These are phyloP conservation scores for Primulina eburnea DNA, from an alignment of 257 asterid genomes.

Conservation along the genomic window DNA sequence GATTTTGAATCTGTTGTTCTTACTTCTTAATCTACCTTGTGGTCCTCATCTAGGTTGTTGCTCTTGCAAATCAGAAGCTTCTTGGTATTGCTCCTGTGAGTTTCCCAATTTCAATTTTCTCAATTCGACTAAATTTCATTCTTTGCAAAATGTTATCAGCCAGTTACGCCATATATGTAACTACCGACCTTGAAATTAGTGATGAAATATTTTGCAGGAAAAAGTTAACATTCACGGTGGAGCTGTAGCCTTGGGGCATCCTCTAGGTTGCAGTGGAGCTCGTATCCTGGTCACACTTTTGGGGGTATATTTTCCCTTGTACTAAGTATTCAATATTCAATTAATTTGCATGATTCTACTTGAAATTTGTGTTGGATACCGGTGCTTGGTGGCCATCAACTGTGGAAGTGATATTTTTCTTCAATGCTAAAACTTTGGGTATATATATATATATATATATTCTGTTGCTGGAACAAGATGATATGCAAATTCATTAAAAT, in stretches of 20 bases:
- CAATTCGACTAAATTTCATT: background rate
- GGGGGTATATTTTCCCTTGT: conserved; percentile 58
- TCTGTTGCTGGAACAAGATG: background rate
- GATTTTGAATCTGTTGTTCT: background rate
- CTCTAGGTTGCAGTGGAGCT: conserved; percentile 99
- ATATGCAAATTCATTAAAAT: conserved; percentile 11
- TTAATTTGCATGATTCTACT: background rate
- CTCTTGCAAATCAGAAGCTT: conserved; percentile 95
- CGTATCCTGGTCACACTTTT: conserved; percentile 90
- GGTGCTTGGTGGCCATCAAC: background rate
- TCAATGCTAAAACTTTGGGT: too few species aligned
- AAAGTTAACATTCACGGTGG: conserved; percentile 90
- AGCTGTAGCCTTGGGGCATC: conserved; percentile 95
- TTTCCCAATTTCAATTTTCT: conserved; percentile 21
- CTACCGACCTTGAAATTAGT: conserved; percentile 17
- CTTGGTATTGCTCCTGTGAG: conserved; percentile 70
- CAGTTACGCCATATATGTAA: background rate
- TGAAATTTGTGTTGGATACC: background rate
- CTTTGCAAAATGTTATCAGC: background rate
- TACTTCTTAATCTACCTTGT: conserved; percentile 12
- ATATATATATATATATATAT: too few species aligned
- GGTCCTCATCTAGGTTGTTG: conserved; percentile 68
- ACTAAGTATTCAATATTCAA: background rate
- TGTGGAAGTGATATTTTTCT: too few species aligned
- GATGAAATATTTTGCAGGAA: conserved; percentile 52